Evolutionary conservation across 2,329 filamentous ascomycete genomes (phyloP).

Genomic region (Aspergillus sclerotialis): DNA sequence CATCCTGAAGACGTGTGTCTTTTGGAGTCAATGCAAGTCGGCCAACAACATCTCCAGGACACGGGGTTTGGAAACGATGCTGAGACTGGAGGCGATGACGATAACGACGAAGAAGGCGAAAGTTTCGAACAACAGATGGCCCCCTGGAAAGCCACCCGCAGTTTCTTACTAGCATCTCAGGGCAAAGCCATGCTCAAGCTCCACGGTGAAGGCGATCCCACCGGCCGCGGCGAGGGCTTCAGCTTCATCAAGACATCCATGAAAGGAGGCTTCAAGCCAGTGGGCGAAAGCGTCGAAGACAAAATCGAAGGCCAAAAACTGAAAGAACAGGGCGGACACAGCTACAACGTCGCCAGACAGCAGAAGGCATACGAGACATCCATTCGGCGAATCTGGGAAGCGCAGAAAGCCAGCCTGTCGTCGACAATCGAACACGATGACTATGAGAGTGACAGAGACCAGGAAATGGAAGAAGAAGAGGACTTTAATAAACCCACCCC

Average conservation of each 20-base stretch:
- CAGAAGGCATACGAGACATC: conserved; percentile 87
- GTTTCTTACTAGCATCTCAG: conserved; percentile 87
- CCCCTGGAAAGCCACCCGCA: conserved; percentile 94
- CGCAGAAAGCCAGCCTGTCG: conserved; percentile 71
- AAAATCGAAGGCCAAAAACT: conserved; percentile 71
- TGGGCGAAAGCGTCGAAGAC: conserved; percentile 81
- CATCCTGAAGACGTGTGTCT: conserved; percentile 93
- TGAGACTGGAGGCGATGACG: conserved; percentile 59
- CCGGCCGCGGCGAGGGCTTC: conserved; percentile 86
- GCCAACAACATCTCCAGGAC: conserved; percentile 82
- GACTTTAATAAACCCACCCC: conserved; percentile 51
- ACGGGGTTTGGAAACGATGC: conserved; percentile 70
- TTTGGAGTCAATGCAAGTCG: conserved; percentile 94
- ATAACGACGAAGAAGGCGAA: conserved; percentile 62
- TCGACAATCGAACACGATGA: conserved; percentile 70
- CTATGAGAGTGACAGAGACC: conserved; percentile 57
- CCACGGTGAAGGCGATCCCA: conserved; percentile 90
- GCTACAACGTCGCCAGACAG: conserved; percentile 94
- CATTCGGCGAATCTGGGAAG: conserved; percentile 87
- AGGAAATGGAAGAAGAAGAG: conserved; percentile 37
- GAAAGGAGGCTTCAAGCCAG: conserved; percentile 93
- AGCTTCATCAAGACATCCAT: conserved; percentile 97
- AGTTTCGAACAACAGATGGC: conserved; percentile 83
- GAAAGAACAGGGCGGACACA: conserved; percentile 72
- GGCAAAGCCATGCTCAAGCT: conserved; percentile 96